These are phyloP conservation scores for Tolypocladium cylindrosporum DNA, from an alignment of 2,329 filamentous ascomycete species.

Conservation along the genomic window DNA sequence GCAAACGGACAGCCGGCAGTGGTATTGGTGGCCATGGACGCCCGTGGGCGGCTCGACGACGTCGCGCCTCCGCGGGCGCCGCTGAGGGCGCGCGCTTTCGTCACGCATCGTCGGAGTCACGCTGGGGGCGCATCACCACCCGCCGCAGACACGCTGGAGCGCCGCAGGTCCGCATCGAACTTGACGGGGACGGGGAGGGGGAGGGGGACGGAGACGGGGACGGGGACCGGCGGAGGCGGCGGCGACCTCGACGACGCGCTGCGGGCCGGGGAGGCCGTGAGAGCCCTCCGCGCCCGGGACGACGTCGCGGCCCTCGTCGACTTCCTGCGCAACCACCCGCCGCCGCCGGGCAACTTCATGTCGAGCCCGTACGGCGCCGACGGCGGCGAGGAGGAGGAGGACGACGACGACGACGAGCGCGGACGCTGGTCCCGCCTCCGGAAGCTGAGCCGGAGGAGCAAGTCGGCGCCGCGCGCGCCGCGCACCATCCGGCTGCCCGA, in stretches of 20 bases:
- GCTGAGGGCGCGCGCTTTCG: slow-evolving; percentile 1
- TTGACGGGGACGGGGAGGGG: neutral
- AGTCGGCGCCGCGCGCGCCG: slow-evolving; percentile 18
- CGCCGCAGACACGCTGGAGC: neutral
- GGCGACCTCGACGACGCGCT: slow-evolving; percentile 2
- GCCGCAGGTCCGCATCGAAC: neutral
- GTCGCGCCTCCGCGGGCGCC: too few relatives aligned
- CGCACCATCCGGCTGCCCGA: slow-evolving; percentile 37
- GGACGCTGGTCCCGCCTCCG: slow-evolving; percentile 33
- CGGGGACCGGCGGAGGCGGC: neutral
- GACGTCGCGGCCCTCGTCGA: slow-evolving; percentile 29
- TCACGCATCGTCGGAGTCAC: slow-evolving; percentile 2
- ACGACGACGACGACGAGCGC: slow-evolving; percentile 11
- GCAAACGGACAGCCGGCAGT: neutral
- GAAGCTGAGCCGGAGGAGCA: slow-evolving; percentile 27
- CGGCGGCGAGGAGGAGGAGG: slow-evolving; percentile 10
- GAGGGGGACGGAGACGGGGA: neutral
- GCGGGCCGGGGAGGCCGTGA: slow-evolving; percentile 4
- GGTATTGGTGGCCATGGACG: neutral
- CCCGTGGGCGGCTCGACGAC: too few relatives aligned
- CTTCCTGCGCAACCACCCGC: slow-evolving; percentile 39
- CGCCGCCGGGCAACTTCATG: slow-evolving; percentile 40
- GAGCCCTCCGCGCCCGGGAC: slow-evolving; percentile 10
- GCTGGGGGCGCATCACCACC: neutral
- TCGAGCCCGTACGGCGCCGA: slow-evolving; percentile 26